These are phyloP conservation scores for Ailanthus altissimus DNA, from an alignment of 345 rosid species.

Conservation along the genomic window DNA sequence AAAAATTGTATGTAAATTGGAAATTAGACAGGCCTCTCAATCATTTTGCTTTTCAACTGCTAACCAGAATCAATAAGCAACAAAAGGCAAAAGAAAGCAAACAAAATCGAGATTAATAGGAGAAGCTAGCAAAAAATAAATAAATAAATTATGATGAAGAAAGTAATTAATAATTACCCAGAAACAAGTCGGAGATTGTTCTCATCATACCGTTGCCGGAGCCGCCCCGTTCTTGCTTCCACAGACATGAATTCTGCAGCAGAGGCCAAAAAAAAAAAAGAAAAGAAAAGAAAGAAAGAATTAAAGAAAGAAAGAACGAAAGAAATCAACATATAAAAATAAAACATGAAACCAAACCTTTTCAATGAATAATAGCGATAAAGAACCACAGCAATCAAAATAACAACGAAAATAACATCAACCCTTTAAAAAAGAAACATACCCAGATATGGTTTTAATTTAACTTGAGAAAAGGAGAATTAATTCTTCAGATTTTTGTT, in stretches of 20 bases:
- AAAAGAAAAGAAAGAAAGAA: background rate
- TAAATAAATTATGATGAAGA: no score
- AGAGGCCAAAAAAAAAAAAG: background rate
- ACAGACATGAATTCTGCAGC: conserved; percentile 30
- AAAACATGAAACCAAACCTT: background rate
- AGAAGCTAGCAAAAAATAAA: background rate
- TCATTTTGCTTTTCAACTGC: no score
- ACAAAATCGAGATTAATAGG: background rate
- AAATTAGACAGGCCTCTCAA: background rate
- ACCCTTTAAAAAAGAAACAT: background rate
- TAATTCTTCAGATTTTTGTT: no score
- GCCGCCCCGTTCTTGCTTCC: conserved; percentile 61
- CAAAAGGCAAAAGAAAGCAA: no score
- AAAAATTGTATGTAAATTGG: no score
- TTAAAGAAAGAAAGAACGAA: background rate
- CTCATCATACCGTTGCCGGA: conserved; percentile 77
- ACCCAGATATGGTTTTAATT: background rate
- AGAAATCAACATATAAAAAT: no score
- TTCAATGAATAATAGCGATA: no score
- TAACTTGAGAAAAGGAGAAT: no score
- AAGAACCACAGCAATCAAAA: background rate
- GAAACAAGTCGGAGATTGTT: conserved; percentile 70
- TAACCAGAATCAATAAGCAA: no score
- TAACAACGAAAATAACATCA: background rate
- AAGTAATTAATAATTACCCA: conserved; percentile 42